Base-by-base conservation (phyloP, 2,329 filamentous ascomycete species). In the Metarhizium humberi region DNA sequence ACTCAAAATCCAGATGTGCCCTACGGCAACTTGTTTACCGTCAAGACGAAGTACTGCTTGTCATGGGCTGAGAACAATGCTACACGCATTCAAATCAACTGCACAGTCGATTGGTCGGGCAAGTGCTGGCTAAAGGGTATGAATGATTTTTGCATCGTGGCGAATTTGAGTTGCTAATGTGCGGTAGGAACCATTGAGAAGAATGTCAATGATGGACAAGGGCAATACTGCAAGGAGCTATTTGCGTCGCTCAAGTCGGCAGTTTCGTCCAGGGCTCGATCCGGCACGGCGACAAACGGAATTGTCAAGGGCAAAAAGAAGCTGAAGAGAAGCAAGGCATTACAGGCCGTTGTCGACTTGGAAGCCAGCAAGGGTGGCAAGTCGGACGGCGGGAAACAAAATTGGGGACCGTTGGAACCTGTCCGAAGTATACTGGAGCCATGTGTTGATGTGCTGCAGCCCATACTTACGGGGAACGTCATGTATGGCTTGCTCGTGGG, bases 81-180 rank as follows among this genome's bases (percentile, higher is more conserved):
- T 43, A 99, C 95, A 1, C 82, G 91, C 32, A 74, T 99, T 34
- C 84, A 94, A 58, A 87, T 92, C 73, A 96, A 87, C 61, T 96
- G 90, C 69, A 87, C 85, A 2, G 88, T 96, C 47, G 95, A 99
- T 66, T 99, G 95, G 95, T 86, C 87, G 3, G 92, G 92, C 63
- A 99, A 97, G 78, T 96, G 92, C 75, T 99, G 94, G 94, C 75
- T 99, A 49, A 96, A 94, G 75, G 90, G 92, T 95, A 76, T 25
- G 25, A 25, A 25, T 25, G 67, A 77, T 49, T 43, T 11, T 43
- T 20, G 48, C n/a, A 14, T 29, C 25, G 16, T 40, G 38, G 38
- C 43, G 11, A 34, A 10, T 8, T 30, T 32, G 18, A 11, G 29
- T 51, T 57, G 51, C 69, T 76, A 60, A 77, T 56, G 38, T 20